A percentile compares a stretch with the other conserved stretches of the same genome.
These are phyloP conservation scores for Aspergillus fructus DNA, from an alignment of 2,329 filamentous ascomycete genomes.

Conservation along the genomic window DNA sequence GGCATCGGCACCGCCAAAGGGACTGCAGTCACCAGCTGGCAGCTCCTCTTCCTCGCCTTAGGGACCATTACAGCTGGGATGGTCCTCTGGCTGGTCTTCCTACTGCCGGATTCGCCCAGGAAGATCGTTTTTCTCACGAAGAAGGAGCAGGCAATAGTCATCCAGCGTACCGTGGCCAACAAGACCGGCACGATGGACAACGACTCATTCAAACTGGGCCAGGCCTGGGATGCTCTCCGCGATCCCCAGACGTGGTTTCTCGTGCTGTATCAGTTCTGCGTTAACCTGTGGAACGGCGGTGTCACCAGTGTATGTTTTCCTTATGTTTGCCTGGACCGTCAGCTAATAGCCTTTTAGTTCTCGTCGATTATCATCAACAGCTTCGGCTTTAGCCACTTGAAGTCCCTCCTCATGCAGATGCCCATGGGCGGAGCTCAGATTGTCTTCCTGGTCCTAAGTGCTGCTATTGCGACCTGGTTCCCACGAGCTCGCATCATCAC, in stretches of 20 bases:
- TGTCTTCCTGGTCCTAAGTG: conserved; percentile 32
- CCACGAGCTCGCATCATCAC: conserved; percentile 29
- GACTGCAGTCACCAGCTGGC: conserved; percentile 24
- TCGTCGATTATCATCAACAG: conserved; percentile 35
- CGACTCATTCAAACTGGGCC: conserved; percentile 43
- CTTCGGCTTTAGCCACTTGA: conserved; percentile 40
- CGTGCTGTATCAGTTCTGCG: conserved; percentile 32
- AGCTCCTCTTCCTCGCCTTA: conserved; percentile 32
- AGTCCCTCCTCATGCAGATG: conserved; percentile 38
- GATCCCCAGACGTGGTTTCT: conserved; percentile 35
- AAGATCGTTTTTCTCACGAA: conserved; percentile 44
- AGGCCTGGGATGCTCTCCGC: conserved; percentile 36
- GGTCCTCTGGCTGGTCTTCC: conserved; percentile 18
- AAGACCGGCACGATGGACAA: conserved; percentile 55
- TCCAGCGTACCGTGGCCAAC: conserved; percentile 53
- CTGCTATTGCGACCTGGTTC: conserved; percentile 28
- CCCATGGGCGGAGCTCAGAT: conserved; percentile 34
- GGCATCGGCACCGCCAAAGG: conserved; percentile 26
- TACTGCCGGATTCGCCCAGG: conserved; percentile 31
- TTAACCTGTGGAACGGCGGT: conserved; percentile 36
- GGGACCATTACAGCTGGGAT: conserved; percentile 28
- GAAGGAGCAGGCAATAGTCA: conserved; percentile 47
- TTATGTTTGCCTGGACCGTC: no score
- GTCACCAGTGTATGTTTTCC: conserved; percentile 35
- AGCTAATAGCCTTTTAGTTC: conserved; percentile 21